Conservation (phyloP, 2,329 filamentous ascomycete genomes). For the Neoarthrinium moseri region DNA sequence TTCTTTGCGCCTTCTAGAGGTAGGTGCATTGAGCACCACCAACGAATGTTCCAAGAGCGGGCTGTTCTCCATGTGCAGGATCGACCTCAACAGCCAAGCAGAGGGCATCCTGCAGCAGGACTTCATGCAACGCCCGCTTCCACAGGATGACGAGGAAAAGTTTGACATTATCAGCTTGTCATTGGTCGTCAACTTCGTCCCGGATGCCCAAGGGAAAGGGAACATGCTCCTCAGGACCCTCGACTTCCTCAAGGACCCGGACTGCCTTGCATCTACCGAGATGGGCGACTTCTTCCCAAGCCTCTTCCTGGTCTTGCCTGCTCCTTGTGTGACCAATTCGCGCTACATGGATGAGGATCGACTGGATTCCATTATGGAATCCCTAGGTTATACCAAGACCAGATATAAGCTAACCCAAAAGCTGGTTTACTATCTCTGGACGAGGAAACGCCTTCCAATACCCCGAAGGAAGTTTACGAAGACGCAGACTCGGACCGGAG, state of each 20-base stretch:
- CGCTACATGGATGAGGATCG: slow-evolving; percentile 77
- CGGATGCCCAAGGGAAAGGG: slow-evolving; percentile 71
- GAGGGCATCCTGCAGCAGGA: slow-evolving; percentile 82
- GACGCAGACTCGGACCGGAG: slow-evolving; percentile 72
- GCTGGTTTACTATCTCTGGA: slow-evolving; percentile 89
- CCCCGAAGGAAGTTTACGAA: slow-evolving; percentile 57
- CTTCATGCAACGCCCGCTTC: slow-evolving; percentile 86
- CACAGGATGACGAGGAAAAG: slow-evolving; percentile 54
- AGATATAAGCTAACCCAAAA: slow-evolving; percentile 76
- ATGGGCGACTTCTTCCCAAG: slow-evolving; percentile 54
- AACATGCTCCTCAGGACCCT: slow-evolving; percentile 81
- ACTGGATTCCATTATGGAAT: slow-evolving; percentile 71
- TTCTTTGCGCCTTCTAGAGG: slow-evolving; percentile 72
- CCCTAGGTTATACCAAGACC: slow-evolving; percentile 68
- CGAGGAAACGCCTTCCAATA: slow-evolving; percentile 32
- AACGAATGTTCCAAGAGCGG: slow-evolving; percentile 80
- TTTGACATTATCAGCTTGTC: slow-evolving; percentile 94
- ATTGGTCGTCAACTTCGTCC: slow-evolving; percentile 91
- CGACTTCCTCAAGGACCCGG: slow-evolving; percentile 58
- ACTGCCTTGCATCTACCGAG: slow-evolving; percentile 15
- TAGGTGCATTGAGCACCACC: slow-evolving; percentile 79
- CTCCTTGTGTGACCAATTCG: slow-evolving; percentile 86
- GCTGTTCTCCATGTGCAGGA: slow-evolving; percentile 72
- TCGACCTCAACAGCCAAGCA: slow-evolving; percentile 87
- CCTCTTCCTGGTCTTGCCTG: slow-evolving; percentile 86